Evolutionary conservation across 768 basidiomycete genomes (phyloP), one percentile per base, ranked within the genome.

Genomic region (Russula earlei): DNA sequence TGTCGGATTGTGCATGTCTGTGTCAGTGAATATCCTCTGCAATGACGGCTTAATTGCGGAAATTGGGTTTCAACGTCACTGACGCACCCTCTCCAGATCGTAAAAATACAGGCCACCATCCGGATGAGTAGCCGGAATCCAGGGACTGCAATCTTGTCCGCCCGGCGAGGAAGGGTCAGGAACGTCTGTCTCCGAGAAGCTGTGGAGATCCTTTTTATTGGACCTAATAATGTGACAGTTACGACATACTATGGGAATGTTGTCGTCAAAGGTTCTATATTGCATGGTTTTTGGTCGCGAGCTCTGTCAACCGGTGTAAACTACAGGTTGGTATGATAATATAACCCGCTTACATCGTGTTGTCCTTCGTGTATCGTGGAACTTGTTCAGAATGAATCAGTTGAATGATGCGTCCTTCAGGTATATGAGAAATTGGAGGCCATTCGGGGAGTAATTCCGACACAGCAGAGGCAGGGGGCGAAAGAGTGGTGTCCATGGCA

Each of bases 51-150:
- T 41, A 24, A 11, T 46, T 8, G 11, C 12, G 25, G n/a, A n/a
- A n/a, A 4, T 4, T n/a, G 33, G 19, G 25, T 8, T 25, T 8
- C 19, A 4, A 46, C n/a, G 12, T 41, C 6, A 31, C 6, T 15
- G 5, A 33, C 37, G 10, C 40, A 81, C 82, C 68, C 74, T 74
- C 11, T 68, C 61, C 43, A 54, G 27, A 55, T 82, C 71, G 61
- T 72, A 74, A 55, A 79, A 85, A 63, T 84, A 85, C n/a, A 76
- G 71, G 19, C 72, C 75, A 5, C 84, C 84, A 66, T 85, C 83
- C 0, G 83, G 82, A 60, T 85, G 83, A 3, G 70, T 66, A 36
- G 70, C 68, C 0, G 74, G 65, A 2, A 17, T 17, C 43, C n/a
- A 14, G n/a, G 33, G 43, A 20, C 20, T 27, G 10, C 37, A 48